Percentiles rank a stretch among this genome's conserved stretches.
Evolutionary conservation across 225 moss, liverwort and hornwort genomes (phyloP).

Genomic region (Climacium dendroides): DNA sequence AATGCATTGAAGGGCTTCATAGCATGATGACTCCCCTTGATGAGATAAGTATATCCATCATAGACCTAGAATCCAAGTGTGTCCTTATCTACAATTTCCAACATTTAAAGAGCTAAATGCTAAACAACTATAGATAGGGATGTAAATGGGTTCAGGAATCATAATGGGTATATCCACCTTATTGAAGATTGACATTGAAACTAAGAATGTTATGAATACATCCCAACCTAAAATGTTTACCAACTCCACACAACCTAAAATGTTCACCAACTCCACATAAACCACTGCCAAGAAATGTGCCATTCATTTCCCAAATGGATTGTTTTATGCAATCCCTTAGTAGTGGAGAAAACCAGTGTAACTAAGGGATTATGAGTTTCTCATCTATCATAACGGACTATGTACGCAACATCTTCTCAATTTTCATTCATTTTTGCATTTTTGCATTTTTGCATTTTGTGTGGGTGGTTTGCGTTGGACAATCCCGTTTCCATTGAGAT

Average conservation of each 20-base stretch:
- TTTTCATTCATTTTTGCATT: not conserved
- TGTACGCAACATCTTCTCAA: accelerated
- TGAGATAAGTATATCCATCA: not conserved
- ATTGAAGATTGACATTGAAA: not conserved
- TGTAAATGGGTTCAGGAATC: accelerated
- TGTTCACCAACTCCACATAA: accelerated
- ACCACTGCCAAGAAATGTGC: accelerated
- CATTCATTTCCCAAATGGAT: accelerated
- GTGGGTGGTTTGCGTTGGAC: accelerated
- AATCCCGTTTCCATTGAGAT: accelerated
- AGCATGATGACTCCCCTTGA: accelerated
- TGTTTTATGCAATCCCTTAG: accelerated
- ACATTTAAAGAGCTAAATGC: not conserved
- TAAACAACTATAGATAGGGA: accelerated
- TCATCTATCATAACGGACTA: accelerated
- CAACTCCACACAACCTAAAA: not conserved
- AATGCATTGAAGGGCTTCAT: accelerated
- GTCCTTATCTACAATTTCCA: accelerated
- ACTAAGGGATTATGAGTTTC: accelerated
- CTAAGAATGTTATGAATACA: accelerated
- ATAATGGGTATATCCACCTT: not conserved
- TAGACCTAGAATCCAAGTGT: accelerated
- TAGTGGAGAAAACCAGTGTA: accelerated
- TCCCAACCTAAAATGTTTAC: not conserved
- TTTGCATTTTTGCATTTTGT: accelerated